Evolutionary conservation across 2,329 filamentous ascomycete species (phyloP), one percentile per base, ranked within the genome.

Genomic region (Paradendryphiella salina): DNA sequence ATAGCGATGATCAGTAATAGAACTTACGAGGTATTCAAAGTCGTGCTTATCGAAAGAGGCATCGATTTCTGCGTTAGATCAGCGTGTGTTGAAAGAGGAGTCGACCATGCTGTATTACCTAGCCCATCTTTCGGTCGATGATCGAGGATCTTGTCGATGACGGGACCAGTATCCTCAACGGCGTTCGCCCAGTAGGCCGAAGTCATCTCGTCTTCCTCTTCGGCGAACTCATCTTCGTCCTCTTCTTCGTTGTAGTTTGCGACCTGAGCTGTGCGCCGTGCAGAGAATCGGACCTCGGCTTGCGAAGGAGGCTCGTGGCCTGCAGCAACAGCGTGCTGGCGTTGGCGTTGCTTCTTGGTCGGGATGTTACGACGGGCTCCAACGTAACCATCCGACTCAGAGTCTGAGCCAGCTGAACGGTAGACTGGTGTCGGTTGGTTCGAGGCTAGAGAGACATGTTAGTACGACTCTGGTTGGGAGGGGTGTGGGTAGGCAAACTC

Each of bases 251-350:
- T 86, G 68, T 88, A 87, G 54, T 82, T 87, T 4, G 82, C 81
- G 39, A 87, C 78, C 69, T 90, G 90, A 11, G 88, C 88, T 46
- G 90, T 89, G 57, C 90, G 88, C 53, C 93, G 83, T 46, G 87
- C 94, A 5, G 92, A 96, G 83, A 96, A 96, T 59, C 93, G 88
- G 68, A 96, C 89, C 76, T 96, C 92, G 50, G 84, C 83, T 63
- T 87, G 83, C 4, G 85, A 80, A 6, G 88, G 81, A 33, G 84
- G 81, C 10, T 85, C 82, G 63, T 72, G 67, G 31, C 86, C 81
- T 40, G 79, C 83, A 18, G 85, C 81, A 52, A 79, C 76, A 69
- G 90, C 82, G 50, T 86, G 79, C 67, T 88, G 84, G 54, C 87
- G 85, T 47, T 87, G 88, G 54, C 80, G 79, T 63, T 90, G 89